Conservation (phyloP, 768 basidiomycete genomes). For the Chalciporus sphaerocephalus region DNA sequence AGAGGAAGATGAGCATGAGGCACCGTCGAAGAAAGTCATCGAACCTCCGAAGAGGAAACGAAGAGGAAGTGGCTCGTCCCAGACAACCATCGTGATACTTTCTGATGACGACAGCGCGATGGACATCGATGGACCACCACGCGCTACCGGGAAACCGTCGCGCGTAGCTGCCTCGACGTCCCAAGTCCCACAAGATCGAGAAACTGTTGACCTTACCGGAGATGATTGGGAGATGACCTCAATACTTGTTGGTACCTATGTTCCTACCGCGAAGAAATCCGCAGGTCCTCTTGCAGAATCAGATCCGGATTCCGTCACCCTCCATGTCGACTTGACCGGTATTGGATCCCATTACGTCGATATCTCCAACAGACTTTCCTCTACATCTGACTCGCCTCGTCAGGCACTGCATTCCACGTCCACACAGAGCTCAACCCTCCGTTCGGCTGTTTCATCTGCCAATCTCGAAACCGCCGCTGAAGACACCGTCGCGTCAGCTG, state of each 20-base stretch:
- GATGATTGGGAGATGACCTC: conserved; percentile 22
- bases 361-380: conserved; percentile 7
- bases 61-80: conserved; percentile 14
- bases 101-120: conserved; percentile 27
- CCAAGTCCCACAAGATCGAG: background rate
- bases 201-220: conserved; percentile 6
- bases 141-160: conserved; percentile 18
- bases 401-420: background rate
- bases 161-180: background rate
- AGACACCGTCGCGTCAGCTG: conserved; percentile 52
- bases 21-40: background rate
- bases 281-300: background rate
- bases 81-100: conserved; percentile 16
- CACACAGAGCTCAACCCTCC: conserved; percentile 12
- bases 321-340: conserved; percentile 18
- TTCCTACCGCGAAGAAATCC: conserved; percentile 11
- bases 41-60: conserved; percentile 10
- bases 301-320: conserved; percentile 11
- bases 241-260: conserved; percentile 24
- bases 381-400: background rate
- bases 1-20: background rate
- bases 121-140: conserved; percentile 21
- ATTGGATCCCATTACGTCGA: conserved; percentile 23
- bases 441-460: conserved; percentile 24
- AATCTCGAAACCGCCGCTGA: conserved; percentile 42